These are phyloP conservation scores for Hymenoscyphus albidus DNA, from an alignment of 2,329 filamentous ascomycete genomes.

Conservation along the genomic window DNA sequence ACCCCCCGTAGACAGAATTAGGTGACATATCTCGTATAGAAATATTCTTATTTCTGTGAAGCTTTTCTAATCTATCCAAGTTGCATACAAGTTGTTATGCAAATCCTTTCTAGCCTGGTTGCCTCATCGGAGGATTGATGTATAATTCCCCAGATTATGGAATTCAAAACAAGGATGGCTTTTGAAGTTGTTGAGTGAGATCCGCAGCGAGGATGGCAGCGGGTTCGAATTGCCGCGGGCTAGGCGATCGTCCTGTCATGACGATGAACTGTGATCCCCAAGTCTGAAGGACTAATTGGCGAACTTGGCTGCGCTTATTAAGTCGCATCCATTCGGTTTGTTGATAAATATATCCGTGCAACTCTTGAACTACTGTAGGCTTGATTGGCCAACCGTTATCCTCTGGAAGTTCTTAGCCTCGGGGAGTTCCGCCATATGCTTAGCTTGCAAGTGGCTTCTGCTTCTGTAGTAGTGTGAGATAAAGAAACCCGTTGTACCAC, in stretches of 20 bases:
- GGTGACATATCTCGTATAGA: neutral
- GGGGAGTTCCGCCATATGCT: neutral
- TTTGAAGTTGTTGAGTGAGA: neutral
- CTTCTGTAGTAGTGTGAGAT: neutral
- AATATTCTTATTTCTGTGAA: too few species aligned
- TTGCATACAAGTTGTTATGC: neutral
- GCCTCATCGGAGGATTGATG: neutral
- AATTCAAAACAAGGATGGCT: neutral
- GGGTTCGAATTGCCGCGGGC: neutral
- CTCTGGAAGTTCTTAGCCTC: neutral
- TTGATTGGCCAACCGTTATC: neutral
- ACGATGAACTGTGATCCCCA: neutral
- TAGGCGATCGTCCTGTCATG: neutral
- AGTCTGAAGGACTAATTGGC: neutral
- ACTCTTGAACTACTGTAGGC: too few species aligned
- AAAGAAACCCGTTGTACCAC: neutral
- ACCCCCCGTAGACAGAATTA: neutral
- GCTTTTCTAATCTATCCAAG: too few species aligned
- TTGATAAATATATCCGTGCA: too few species aligned
- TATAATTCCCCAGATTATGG: neutral
- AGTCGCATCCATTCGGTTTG: neutral
- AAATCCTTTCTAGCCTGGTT: neutral
- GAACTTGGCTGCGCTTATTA: neutral
- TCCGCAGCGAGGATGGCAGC: neutral
- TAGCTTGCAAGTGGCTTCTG: neutral